Conservation (phyloP, 768 basidiomycete genomes). For the Rhizopogon salebrosus region DNA sequence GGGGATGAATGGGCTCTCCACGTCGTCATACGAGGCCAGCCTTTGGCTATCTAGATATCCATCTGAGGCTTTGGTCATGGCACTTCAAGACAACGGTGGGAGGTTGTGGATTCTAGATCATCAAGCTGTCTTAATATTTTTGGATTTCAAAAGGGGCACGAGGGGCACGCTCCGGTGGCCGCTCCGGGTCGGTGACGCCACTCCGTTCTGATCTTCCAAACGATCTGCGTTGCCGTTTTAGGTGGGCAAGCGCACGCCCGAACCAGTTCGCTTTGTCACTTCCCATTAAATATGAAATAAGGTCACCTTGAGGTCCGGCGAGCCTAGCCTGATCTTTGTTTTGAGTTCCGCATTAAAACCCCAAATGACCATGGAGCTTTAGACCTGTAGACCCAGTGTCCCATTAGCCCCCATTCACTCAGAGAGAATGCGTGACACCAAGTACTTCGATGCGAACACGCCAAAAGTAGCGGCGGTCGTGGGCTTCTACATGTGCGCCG, state of each 20-base stretch:
- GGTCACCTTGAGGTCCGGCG: too few species aligned
- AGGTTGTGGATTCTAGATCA: not conserved
- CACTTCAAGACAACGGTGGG: not conserved
- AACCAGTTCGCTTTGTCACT: not conserved
- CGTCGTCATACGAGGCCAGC: not conserved
- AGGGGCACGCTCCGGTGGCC: not conserved
- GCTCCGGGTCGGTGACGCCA: not conserved
- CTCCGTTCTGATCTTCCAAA: not conserved
- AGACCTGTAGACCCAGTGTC: too few species aligned
- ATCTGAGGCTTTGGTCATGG: conserved; percentile 7
- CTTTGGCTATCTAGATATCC: not conserved
- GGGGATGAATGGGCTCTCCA: conserved; percentile 4
- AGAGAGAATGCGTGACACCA: conserved; percentile 10
- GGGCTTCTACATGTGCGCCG: conserved; percentile 72
- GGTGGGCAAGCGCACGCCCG: not conserved
- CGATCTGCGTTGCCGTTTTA: not conserved
- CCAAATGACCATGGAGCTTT: too few species aligned
- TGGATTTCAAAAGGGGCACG: not conserved
- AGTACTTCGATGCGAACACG: conserved; percentile 27
- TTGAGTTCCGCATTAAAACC: not conserved
- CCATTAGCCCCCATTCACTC: not conserved
- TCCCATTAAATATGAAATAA: not conserved
- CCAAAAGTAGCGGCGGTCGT: conserved; percentile 67
- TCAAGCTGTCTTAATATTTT: not conserved
- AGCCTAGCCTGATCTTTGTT: not conserved